phyloP scores from a whole-genome alignment of 2,329 filamentous ascomycete species.

The Botrytis porri region DNA sequence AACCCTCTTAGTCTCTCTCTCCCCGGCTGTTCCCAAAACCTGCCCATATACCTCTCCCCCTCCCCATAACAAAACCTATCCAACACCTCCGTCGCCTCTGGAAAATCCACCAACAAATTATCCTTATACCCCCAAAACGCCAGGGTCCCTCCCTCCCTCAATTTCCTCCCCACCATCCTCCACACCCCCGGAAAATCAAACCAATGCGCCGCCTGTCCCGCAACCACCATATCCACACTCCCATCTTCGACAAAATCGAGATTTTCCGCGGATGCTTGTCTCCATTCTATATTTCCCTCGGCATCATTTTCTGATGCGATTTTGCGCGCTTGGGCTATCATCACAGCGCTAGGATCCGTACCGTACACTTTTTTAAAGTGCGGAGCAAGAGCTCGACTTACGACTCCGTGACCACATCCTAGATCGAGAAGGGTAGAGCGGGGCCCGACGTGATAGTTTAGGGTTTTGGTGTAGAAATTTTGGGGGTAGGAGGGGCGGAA shows the following conservation, averaged over 20 bases:
- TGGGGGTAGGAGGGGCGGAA: conserved; percentile 58
- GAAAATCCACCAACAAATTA: conserved; percentile 54
- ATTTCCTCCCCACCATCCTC: conserved; percentile 52
- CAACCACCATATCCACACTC: conserved; percentile 51
- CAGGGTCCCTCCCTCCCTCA: conserved; percentile 55
- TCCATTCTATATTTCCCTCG: conserved; percentile 48
- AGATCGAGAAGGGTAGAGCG: conserved; percentile 50
- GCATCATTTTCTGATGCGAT: conserved; percentile 14
- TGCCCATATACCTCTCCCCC: conserved; percentile 51
- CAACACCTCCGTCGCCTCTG: conserved; percentile 51
- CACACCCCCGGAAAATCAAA: conserved; percentile 58
- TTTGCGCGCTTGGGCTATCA: conserved; percentile 51
- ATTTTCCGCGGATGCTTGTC: conserved; percentile 52
- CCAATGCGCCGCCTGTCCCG: conserved; percentile 63
- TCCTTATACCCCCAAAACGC: conserved; percentile 67
- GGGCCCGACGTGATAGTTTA: conserved; percentile 50
- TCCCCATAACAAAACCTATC: conserved; percentile 54
- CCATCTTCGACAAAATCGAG: conserved; percentile 48
- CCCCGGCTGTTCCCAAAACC: conserved; percentile 61
- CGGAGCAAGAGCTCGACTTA: conserved; percentile 52
- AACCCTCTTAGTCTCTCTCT: conserved; percentile 52
- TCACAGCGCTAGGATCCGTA: conserved; percentile 55
- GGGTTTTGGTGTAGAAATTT: conserved; percentile 53
- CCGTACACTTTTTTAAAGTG: conserved; percentile 51
- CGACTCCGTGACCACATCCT: conserved; percentile 61